Evolutionary conservation across 1,284 basidiomycete genomes (phyloP), one percentile per base, ranked within the genome.

Genomic region (Cryptococcus wingfieldii): DNA sequence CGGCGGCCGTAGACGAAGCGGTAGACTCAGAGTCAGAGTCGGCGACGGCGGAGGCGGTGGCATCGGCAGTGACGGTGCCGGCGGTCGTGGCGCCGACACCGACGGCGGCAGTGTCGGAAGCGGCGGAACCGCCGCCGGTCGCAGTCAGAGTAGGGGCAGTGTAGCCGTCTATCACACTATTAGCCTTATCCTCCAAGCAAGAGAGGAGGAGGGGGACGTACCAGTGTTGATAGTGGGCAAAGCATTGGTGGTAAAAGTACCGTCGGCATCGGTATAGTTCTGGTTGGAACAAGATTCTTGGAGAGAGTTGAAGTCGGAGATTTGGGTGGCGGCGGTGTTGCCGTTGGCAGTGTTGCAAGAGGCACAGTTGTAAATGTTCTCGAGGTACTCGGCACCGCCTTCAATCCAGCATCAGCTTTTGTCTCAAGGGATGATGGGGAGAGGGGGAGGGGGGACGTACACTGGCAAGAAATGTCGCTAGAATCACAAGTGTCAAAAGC

Each of bases 341-440:
- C 55, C 56, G 67, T 75, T 76, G 61, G 66, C 69, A 23, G 72
- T 70, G 70, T 76, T 76, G 65, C 75, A 76, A n/a, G 67, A 67
- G 18, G 65, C 73, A 58, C 71, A 76, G 71, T 74, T 74, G 71
- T 60, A 77, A 60, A 77, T 74, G 69, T 69, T 71, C 46, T 61
- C 56, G 56, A 76, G 69, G 70, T 77, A 75, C 9, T 53, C 31
- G 7, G 50, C 63, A 18, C 51, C 49, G 56, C 68, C 68, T 70
- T 38, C 31, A 8, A 18, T 12, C 38, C 7, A 12, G 5, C 19
- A 19, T 34, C 31, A 34, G 31, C 31, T 34, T 10, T 23, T 23
- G 10, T 6, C 5, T 10, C 31, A 10, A 34, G 31, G 10, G 31
- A 34, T 23, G 23, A 23, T 23, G 23, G 23, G 38, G n/a, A n/a